phyloP scores from a whole-genome alignment of 1,284 basidiomycete genomes.

The Naganishia liquefaciens region DNA sequence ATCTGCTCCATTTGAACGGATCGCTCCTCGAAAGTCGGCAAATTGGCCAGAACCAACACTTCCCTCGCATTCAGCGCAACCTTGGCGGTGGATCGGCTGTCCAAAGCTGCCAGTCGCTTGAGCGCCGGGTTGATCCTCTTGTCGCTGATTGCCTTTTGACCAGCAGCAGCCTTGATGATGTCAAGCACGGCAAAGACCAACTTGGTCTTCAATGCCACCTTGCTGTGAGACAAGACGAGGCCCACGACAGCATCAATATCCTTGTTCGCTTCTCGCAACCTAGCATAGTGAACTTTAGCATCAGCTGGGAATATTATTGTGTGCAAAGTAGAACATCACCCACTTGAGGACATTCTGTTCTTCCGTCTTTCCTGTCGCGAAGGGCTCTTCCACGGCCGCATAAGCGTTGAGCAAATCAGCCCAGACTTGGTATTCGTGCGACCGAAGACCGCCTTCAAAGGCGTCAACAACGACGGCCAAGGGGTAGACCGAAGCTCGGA shows the following conservation, averaged over 20 bases:
- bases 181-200: slow-evolving; percentile 84
- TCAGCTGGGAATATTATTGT: background rate
- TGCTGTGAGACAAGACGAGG: slow-evolving; percentile 91
- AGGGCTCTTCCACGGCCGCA: slow-evolving; percentile 79
- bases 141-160: slow-evolving; percentile 56
- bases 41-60: slow-evolving; percentile 90
- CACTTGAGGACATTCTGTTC: slow-evolving; percentile 79
- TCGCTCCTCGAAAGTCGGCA: slow-evolving; percentile 96
- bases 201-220: slow-evolving; percentile 88
- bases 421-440: slow-evolving; percentile 68
- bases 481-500: slow-evolving; percentile 69
- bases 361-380: slow-evolving; percentile 79
- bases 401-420: slow-evolving; percentile 53
- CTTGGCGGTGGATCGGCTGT: slow-evolving; percentile 78
- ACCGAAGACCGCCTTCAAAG: slow-evolving; percentile 80
- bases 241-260: slow-evolving; percentile 87
- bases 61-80: slow-evolving; percentile 96
- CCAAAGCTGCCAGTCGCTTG: slow-evolving; percentile 63
- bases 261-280: slow-evolving; percentile 85
- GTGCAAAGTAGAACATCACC: background rate
- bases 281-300: background rate
- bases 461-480: slow-evolving; percentile 78
- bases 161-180: slow-evolving; percentile 76
- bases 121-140: slow-evolving; percentile 49
- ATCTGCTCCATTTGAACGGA: slow-evolving; percentile 91